Evolutionary conservation across 1,284 basidiomycete genomes (phyloP).

Genomic region (Cutaneotrichosporon cavernicola): DNA sequence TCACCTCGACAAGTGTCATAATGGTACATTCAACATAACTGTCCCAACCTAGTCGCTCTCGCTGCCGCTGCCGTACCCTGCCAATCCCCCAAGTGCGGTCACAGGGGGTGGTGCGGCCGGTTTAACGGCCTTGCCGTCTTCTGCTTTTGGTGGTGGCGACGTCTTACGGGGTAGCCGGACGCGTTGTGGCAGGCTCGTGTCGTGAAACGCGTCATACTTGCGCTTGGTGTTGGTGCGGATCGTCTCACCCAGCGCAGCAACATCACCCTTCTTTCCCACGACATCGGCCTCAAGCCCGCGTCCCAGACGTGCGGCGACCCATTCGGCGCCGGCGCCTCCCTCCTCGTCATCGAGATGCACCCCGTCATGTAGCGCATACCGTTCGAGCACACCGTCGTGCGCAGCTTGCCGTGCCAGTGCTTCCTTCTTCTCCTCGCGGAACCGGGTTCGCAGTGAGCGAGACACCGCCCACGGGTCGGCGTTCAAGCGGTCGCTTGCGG

Average conservation of each 20-base stretch:
- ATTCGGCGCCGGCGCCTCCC: constrained; percentile 28
- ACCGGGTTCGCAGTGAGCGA: constrained; percentile 68
- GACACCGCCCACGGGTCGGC: constrained; percentile 82
- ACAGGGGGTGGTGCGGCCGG: not conserved
- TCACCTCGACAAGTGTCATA: not conserved
- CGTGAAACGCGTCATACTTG: constrained; percentile 17
- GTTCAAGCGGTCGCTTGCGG: constrained; percentile 69
- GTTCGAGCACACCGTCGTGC: constrained; percentile 61
- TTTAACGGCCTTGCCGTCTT: not conserved
- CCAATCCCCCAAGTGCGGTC: not conserved
- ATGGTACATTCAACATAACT: not conserved
- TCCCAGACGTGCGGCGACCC: constrained; percentile 30
- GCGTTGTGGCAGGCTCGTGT: constrained; percentile 1
- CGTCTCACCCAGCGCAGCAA: constrained; percentile 9
- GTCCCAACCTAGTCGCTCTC: not conserved
- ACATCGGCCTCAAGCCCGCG: constrained; percentile 3
- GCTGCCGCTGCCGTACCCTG: not conserved
- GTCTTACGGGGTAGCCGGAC: constrained; percentile 10
- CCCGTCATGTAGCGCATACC: constrained; percentile 68
- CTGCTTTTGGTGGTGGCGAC: not conserved
- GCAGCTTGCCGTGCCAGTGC: constrained; percentile 63
- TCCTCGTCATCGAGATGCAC: constrained; percentile 40
- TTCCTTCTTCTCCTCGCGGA: constrained; percentile 80
- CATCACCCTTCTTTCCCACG: not conserved
- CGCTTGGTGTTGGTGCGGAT: constrained; percentile 17